Conservation (phyloP, 495 filamentous ascomycete species). For the Podospora appendiculata region DNA sequence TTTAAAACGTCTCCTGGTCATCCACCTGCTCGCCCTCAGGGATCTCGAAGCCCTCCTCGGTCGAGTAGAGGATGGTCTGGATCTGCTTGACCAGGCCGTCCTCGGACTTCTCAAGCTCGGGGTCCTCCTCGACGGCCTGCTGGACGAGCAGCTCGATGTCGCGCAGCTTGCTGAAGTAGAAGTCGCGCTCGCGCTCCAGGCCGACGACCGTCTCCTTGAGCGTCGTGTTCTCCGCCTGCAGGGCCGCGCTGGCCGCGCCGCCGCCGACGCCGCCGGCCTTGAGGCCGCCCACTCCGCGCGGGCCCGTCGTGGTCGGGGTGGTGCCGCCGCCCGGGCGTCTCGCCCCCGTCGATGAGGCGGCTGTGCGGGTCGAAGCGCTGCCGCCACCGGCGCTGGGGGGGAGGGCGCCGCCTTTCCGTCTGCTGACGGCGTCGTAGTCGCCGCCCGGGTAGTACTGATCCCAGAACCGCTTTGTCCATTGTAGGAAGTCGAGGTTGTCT, state of each 20-base stretch:
- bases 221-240: conserved; percentile 72
- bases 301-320: conserved; percentile 63
- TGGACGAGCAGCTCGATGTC: conserved; percentile 95
- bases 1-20: conserved; percentile 72
- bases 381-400: conserved; percentile 31
- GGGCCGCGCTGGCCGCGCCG: conserved; percentile 52
- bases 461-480: conserved; percentile 95
- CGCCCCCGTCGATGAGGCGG: conserved; percentile 38
- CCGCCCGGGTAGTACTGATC: conserved; percentile 95
- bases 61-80: conserved; percentile 93
- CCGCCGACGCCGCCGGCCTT: conserved; percentile 41
- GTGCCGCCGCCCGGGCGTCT: conserved; percentile 57
- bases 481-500: conserved; percentile 97
- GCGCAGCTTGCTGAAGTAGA: conserved; percentile 96
- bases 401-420: conserved; percentile 72
- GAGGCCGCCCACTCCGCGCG: conserved; percentile 28
- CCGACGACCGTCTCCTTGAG: conserved; percentile 83
- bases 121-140: conserved; percentile 80
- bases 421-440: conserved; percentile 83
- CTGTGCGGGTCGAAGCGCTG: conserved; percentile 33
- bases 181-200: conserved; percentile 89
- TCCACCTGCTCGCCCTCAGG: conserved; percentile 59
- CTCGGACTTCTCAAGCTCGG: conserved; percentile 86
- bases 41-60: conserved; percentile 86
- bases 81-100: conserved; percentile 87